Percentiles rank a stretch among this genome's conserved stretches.
Conservation (phyloP, 352 stramenopile species). For the Globisporangium takayamanum region DNA sequence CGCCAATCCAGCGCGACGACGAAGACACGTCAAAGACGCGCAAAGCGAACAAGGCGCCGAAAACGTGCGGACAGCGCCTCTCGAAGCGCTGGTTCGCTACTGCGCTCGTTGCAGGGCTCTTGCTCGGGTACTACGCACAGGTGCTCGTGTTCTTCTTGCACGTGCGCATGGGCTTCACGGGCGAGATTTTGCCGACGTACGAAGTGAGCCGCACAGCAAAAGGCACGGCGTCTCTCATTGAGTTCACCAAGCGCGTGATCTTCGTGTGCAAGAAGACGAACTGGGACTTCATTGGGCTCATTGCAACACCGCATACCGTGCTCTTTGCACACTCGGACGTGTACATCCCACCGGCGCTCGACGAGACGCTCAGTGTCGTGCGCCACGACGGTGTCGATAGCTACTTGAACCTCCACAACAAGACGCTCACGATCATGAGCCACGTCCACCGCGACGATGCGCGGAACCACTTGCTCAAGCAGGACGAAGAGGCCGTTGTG, state of each 20-base stretch:
- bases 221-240: constrained; percentile 37
- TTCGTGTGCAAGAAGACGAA: constrained; percentile 75
- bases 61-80: not conserved
- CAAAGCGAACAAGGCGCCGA: not conserved
- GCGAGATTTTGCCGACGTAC: constrained; percentile 36
- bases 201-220: constrained; percentile 39
- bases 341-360: constrained; percentile 35
- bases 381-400: constrained; percentile 58
- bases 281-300: constrained; percentile 71
- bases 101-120: constrained; percentile 27
- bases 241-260: constrained; percentile 53
- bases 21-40: constrained; percentile 15
- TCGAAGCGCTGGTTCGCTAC: constrained; percentile 17
- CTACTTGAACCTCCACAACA: constrained; percentile 78
- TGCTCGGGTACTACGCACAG: constrained; percentile 62
- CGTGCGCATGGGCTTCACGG: constrained; percentile 50
- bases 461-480: constrained; percentile 59
- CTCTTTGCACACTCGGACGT: constrained; percentile 68
- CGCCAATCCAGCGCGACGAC: constrained; percentile 4
- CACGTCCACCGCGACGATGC: constrained; percentile 46
- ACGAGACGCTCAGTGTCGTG: constrained; percentile 53
- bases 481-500: constrained; percentile 69
- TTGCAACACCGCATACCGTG: constrained; percentile 53
- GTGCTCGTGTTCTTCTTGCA: constrained; percentile 62
- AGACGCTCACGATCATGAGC: constrained; percentile 74